These are phyloP conservation scores for Mycogone perniciosa DNA, from an alignment of 2,329 filamentous ascomycete genomes.

Conservation along the genomic window DNA sequence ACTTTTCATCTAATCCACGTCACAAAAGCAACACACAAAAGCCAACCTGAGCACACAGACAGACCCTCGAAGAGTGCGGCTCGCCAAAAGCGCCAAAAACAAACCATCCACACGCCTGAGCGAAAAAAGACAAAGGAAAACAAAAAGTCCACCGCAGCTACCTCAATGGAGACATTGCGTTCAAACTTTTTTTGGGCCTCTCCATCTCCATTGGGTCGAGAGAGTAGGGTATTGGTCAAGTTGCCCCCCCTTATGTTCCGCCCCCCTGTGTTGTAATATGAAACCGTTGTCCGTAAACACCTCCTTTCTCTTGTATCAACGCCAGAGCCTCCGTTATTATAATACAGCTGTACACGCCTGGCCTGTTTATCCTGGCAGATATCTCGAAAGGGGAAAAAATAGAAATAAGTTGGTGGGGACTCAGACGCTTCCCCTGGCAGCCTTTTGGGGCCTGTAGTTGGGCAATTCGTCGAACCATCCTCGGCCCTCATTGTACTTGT, in stretches of 20 bases:
- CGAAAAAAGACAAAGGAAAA: background rate
- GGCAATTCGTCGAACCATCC: constrained; percentile 81
- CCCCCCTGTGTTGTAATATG: background rate
- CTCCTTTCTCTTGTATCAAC: constrained; percentile 5
- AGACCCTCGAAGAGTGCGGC: background rate
- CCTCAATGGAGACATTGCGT: background rate
- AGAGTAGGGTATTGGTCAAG: no score
- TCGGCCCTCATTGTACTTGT: constrained; percentile 72
- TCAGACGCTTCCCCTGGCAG: constrained; percentile 27
- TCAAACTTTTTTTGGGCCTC: constrained; percentile 2
- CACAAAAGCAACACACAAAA: background rate
- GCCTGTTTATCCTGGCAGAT: constrained; percentile 9
- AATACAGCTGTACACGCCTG: constrained; percentile 10
- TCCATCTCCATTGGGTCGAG: background rate
- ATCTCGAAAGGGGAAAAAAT: background rate
- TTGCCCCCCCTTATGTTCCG: background rate
- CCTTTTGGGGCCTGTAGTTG: constrained; percentile 68
- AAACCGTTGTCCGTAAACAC: background rate
- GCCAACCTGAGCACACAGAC: background rate
- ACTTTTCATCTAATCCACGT: constrained; percentile 12
- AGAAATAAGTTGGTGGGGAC: background rate
- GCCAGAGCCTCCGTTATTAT: constrained; percentile 8
- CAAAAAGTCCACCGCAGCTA: constrained; percentile 1
- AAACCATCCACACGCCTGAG: background rate
- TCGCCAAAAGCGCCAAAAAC: constrained; percentile 8